Conservation (phyloP, 2,329 filamentous ascomycete species). For the Fusarium fracticaudum region DNA sequence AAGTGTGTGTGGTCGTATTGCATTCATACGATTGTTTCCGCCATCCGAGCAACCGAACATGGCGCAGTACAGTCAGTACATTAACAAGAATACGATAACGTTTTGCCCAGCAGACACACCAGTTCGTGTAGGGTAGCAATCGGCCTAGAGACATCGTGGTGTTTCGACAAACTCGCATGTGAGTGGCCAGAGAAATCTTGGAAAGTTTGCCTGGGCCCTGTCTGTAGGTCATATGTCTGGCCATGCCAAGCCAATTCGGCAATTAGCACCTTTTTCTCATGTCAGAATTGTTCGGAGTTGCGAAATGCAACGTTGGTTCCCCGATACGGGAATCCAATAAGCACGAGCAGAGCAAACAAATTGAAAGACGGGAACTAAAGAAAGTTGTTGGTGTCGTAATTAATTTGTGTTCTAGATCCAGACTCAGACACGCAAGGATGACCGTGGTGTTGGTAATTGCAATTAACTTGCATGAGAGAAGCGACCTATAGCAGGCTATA, state of each 20-base stretch:
- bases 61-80: slow-evolving; percentile 8
- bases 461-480: slow-evolving; percentile 10
- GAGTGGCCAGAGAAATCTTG: slow-evolving; percentile 18
- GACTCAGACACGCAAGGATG: slow-evolving; percentile 13
- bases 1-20: slow-evolving; percentile 1
- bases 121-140: slow-evolving; percentile 28
- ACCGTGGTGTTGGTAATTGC: slow-evolving; percentile 7
- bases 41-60: slow-evolving; percentile 6
- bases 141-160: not conserved
- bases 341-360: not conserved
- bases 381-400: slow-evolving; percentile 4
- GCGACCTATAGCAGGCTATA: slow-evolving; percentile 6
- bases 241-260: slow-evolving; percentile 13
- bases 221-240: slow-evolving; percentile 9
- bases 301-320: slow-evolving; percentile 19
- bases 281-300: slow-evolving; percentile 4
- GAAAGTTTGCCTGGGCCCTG: slow-evolving; percentile 16
- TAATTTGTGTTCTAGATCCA: not conserved
- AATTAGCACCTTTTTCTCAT: slow-evolving; percentile 5
- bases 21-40: not conserved
- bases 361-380: slow-evolving; percentile 9
- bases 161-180: slow-evolving; percentile 22
- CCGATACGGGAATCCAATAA: slow-evolving; percentile 4
- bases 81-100: slow-evolving; percentile 22
- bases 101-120: not conserved